phyloP scores from a whole-genome alignment of 129 eudicot genomes.

The Flaveria linearis region DNA sequence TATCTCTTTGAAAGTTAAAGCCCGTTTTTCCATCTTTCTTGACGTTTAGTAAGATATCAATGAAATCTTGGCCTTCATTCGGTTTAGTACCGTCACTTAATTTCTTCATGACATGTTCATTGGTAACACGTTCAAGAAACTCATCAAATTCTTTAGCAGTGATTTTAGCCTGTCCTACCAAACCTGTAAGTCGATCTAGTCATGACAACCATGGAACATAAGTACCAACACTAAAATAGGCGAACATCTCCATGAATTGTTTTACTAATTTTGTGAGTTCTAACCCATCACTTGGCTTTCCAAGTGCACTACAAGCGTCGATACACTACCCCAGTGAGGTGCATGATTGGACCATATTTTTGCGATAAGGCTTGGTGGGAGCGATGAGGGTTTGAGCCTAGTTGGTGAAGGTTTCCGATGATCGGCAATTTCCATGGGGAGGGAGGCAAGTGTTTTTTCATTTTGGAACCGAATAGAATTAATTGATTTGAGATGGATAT shows the following conservation, averaged over 20 bases:
- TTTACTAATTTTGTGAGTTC: background rate
- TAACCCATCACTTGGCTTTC: conserved; percentile 14
- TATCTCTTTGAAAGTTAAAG: background rate
- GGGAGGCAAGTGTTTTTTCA: too few relatives aligned
- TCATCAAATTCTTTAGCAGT: conserved; percentile 1
- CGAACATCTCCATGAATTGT: background rate
- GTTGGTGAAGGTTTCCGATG: too few relatives aligned
- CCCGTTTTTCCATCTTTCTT: background rate
- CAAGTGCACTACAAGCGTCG: too few relatives aligned
- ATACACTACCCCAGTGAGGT: too few relatives aligned
- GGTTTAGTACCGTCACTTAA: background rate
- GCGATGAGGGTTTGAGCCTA: too few relatives aligned
- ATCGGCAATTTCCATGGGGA: too few relatives aligned
- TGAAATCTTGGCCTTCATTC: background rate
- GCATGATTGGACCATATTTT: too few relatives aligned
- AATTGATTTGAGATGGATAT: too few relatives aligned
- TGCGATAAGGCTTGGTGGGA: too few relatives aligned
- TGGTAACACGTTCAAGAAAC: conserved; percentile 17
- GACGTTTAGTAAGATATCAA: background rate
- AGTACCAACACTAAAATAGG: conserved; percentile 9
- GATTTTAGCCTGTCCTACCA: background rate
- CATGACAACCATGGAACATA: conserved; percentile 23
- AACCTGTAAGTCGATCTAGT: conserved; percentile 9
- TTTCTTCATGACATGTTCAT: background rate
- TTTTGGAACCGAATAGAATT: too few relatives aligned